Evolutionary conservation across 2,329 filamentous ascomycete species (phyloP), one percentile per base, ranked within the genome.

Genomic region (Aspergillus neoniger): DNA sequence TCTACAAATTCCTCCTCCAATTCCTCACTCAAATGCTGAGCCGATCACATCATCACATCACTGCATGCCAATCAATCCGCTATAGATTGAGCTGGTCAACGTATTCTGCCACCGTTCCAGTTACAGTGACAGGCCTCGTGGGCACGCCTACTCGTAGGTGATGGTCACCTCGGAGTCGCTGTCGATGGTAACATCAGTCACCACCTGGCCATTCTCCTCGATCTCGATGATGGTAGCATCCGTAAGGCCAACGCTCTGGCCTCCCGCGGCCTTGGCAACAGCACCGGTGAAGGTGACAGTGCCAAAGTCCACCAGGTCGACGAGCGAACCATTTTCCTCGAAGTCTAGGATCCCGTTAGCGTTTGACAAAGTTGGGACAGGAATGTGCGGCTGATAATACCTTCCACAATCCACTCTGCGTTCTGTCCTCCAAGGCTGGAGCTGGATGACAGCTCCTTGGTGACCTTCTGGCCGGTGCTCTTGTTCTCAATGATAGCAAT

Each of bases 361-460:
- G 7, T 19, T 15, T 5, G 14, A n/a, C 4, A 30, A 12, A 12
- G 28, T 30, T 12, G 28, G 10, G 4, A 10, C 3, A 30, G 28
- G 28, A 30, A 30, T 30, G 28, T 12, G 4, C 10, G 28, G 9
- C 4, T 30, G 10, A 30, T 30, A 12, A 12, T 19, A 55, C 53
- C 53, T 50, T 68, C 66, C 4, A 68, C 61, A n/a, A 87, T 86
- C 84, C 85, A 87, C 71, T 87, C 85, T 14, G 84, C 85, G 57
- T 85, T 85, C 63, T 77, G 79, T 71, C 83, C 76, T 73, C 83
- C 84, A 3, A 86, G 79, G 14, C 57, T 43, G 10, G 70, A 70
- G 55, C 81, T 71, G 63, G 69, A 73, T 30, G 67, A 75, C 75
- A 87, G 83, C 9, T 72, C 78, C 71, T 87, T 82, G 5, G 76